Conservation (phyloP, 805 yeast genomes). For the Candida manassasensis region DNA sequence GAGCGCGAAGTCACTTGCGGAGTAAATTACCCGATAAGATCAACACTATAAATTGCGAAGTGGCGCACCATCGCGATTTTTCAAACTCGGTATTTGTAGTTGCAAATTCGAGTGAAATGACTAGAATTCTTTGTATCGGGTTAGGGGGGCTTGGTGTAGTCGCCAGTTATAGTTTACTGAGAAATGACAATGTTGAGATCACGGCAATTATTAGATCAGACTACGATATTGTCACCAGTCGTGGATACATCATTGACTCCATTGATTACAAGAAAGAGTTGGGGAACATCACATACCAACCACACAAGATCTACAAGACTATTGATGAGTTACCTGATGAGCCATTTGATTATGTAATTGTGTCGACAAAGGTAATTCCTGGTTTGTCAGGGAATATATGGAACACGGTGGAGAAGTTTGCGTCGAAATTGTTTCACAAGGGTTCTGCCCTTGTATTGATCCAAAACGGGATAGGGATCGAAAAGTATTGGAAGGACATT, state of each 20-base stretch:
- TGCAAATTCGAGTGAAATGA: not conserved
- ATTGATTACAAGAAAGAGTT: slow-evolving; percentile 20
- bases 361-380: slow-evolving; percentile 33
- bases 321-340: slow-evolving; percentile 21
- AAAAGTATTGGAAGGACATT: slow-evolving; percentile 18
- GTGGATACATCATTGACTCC: slow-evolving; percentile 29
- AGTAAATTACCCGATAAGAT: not conserved
- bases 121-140: slow-evolving; percentile 27
- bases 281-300: slow-evolving; percentile 19
- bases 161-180: slow-evolving; percentile 25
- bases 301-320: slow-evolving; percentile 22
- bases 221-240: slow-evolving; percentile 19
- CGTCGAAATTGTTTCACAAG: slow-evolving; percentile 13
- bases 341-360: slow-evolving; percentile 30
- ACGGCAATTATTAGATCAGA: slow-evolving; percentile 32
- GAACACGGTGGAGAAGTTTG: slow-evolving; percentile 16
- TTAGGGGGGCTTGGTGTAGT: slow-evolving; percentile 36
- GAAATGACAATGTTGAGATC: slow-evolving; percentile 20
- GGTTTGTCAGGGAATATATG: slow-evolving; percentile 17
- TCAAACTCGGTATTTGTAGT: too few relatives aligned
- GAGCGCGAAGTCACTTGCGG: not conserved
- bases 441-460: slow-evolving; percentile 19
- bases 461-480: slow-evolving; percentile 25
- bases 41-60: not conserved
- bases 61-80: not conserved